Base-by-base conservation (phyloP, 2,329 filamentous ascomycete species). In the Trichoderma citrinoviride region DNA sequence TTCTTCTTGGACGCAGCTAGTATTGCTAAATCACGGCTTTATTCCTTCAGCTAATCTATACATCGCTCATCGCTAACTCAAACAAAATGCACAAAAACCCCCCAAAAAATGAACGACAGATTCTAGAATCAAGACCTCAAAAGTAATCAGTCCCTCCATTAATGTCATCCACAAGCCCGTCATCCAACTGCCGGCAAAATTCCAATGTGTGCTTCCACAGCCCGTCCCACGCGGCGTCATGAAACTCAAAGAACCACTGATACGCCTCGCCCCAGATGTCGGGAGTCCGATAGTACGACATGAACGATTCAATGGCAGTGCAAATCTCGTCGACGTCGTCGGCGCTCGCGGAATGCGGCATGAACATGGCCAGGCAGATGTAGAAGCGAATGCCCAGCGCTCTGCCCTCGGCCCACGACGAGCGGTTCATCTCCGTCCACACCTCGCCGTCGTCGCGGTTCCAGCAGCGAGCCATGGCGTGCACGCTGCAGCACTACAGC, bases 221-320 rank as follows among this genome's bases (percentile, higher is more conserved):
- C 19, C 60, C 60, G 7, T 54, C 25, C 60, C 60, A 62, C 49
- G 60, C 60, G 23, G 40, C 41, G 12, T 53, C 25, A 19, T 44
- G 60, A 62, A 62, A 62, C 60, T 46, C 60, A 37, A 54, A 40
- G 49, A 62, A 62, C 60, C 60, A 62, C 19, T 54, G 47, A 7
- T 40, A 29, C 1, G 40, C 7, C 4, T 25, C 40, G 3, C 23
- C 19, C 17, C n/a, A 37, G 10, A 46, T 0, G 3, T 44, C 40
- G 25, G 60, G 60, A 19, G 14, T 2, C 19, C 27, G 2, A 2
- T 54, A 62, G 19, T 53, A 52, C 15, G 10, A 7, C 27, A 54
- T 15, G 19, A 54, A 53, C 15, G 17, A 5, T 4, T 27, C 12
- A 3, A 62, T 62, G 19, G 60, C 60, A 2, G 12, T 3, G 15